A percentile compares a stretch with the other conserved stretches of the same genome.
Evolutionary conservation across 768 basidiomycete genomes (phyloP).

Genomic region (Dentipellis sp.): DNA sequence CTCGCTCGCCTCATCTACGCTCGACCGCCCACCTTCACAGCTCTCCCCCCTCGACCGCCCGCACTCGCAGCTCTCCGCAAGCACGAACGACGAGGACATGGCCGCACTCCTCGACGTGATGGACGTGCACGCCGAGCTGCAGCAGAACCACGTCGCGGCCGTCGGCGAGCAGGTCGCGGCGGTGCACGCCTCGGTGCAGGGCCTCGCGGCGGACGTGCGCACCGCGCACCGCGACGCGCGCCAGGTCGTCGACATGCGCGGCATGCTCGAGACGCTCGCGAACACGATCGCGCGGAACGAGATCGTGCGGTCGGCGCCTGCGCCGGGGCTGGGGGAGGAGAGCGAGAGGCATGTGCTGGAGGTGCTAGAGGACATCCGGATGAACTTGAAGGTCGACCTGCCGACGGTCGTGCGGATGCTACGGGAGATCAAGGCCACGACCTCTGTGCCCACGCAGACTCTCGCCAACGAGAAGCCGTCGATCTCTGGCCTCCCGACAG

Average conservation of each 20-base stretch:
- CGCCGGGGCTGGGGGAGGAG: neutral
- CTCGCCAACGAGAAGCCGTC: conserved; percentile 12
- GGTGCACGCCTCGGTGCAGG: conserved; percentile 8
- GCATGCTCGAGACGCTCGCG: conserved; percentile 20
- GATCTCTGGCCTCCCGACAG: conserved; percentile 10
- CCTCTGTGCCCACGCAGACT: neutral
- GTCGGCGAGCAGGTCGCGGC: conserved; percentile 2
- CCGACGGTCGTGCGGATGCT: conserved; percentile 20
- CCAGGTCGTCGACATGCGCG: conserved; percentile 4
- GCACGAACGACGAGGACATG: neutral
- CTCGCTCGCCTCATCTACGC: neutral
- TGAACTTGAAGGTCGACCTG: conserved; percentile 29
- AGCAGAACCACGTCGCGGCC: conserved; percentile 10
- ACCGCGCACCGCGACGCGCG: conserved; percentile 2
- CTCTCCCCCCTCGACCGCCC: neutral
- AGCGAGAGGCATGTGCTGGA: neutral
- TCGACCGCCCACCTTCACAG: neutral
- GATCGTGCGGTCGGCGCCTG: neutral
- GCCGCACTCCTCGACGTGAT: conserved; percentile 9
- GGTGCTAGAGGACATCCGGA: conserved; percentile 28
- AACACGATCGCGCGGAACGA: neutral
- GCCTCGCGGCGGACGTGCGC: conserved; percentile 4
- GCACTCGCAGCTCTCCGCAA: conserved; percentile 1
- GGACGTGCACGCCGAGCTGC: conserved; percentile 12
- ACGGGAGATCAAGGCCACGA: conserved; percentile 11